phyloP scores from a whole-genome alignment of 768 basidiomycete genomes.

The Pisolithus microcarpus region DNA sequence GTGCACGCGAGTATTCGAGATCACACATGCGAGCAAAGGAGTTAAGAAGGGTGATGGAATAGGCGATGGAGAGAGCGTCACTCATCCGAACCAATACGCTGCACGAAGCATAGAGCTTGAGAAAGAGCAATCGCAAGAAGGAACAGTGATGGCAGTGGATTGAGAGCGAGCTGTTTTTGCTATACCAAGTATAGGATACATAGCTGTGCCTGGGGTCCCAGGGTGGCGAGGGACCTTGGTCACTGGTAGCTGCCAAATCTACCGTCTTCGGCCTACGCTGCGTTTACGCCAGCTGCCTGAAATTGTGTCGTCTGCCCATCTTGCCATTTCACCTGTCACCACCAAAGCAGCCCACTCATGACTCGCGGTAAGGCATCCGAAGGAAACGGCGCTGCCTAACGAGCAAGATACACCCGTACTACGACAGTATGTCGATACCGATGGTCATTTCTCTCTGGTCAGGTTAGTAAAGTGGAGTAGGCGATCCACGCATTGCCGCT shows the following conservation, averaged over 20 bases:
- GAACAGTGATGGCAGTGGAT: conserved; percentile 41
- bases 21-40: conserved; percentile 67
- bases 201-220: conserved; percentile 1
- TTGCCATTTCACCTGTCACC: not conserved
- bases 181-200: not conserved
- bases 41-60: conserved; percentile 88
- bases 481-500: not conserved
- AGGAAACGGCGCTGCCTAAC: conserved; percentile 12
- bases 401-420: conserved; percentile 29
- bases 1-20: conserved; percentile 94
- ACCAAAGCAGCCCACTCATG: conserved; percentile 11
- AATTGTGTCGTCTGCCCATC: conserved; percentile 25
- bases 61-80: conserved; percentile 79
- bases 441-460: conserved; percentile 96
- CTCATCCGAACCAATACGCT: conserved; percentile 90
- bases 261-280: conserved; percentile 3
- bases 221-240: conserved; percentile 16
- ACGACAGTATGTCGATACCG: conserved; percentile 79
- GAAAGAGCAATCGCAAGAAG: conserved; percentile 33
- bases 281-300: not conserved
- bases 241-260: not conserved
- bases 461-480: conserved; percentile 43
- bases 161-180: not conserved
- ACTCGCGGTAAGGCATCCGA: conserved; percentile 25
- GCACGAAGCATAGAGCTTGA: conserved; percentile 65